Conservation (phyloP, 148 eudicot species). For the Dysphania ambrosioides region DNA sequence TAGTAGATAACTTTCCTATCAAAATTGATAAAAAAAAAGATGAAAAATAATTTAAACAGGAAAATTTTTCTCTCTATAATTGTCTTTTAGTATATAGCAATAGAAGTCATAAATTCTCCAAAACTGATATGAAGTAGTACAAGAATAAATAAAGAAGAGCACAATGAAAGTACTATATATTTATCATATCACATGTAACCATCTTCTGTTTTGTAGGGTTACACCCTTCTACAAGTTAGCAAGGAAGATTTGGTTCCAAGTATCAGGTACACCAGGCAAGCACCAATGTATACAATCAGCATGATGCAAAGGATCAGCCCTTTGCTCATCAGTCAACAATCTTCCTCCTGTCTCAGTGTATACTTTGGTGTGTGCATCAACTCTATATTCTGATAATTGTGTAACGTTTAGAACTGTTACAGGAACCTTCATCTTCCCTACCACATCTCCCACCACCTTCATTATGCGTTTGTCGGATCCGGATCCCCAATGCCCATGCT, state of each 20-base stretch:
- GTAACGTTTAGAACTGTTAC: conserved; percentile 69
- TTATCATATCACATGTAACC: neutral
- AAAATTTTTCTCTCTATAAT: too few relatives aligned
- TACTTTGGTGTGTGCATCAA: conserved; percentile 70
- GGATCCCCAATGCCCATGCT: conserved; percentile 67
- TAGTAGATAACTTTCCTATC: too few relatives aligned
- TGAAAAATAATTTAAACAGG: too few relatives aligned
- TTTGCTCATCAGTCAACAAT: conserved; percentile 57
- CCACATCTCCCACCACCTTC: conserved; percentile 50
- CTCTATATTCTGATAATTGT: conserved; percentile 74
- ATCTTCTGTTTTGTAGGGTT: neutral
- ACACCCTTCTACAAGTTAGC: conserved; percentile 44
- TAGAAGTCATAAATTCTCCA: too few relatives aligned
- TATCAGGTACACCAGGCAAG: conserved; percentile 90
- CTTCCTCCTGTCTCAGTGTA: conserved; percentile 70
- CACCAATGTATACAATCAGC: conserved; percentile 99
- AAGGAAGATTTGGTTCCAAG: conserved; percentile 75
- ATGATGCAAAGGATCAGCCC: conserved; percentile 53
- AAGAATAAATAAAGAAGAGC: too few relatives aligned
- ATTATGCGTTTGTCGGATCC: conserved; percentile 72
- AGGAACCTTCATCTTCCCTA: conserved; percentile 63
- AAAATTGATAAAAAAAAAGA: too few relatives aligned
- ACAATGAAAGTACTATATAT: too few relatives aligned
- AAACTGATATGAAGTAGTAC: too few relatives aligned
- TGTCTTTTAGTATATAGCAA: too few relatives aligned